Evolutionary conservation across 129 eudicot genomes (phyloP).

Genomic region (Lactuca saligna): DNA sequence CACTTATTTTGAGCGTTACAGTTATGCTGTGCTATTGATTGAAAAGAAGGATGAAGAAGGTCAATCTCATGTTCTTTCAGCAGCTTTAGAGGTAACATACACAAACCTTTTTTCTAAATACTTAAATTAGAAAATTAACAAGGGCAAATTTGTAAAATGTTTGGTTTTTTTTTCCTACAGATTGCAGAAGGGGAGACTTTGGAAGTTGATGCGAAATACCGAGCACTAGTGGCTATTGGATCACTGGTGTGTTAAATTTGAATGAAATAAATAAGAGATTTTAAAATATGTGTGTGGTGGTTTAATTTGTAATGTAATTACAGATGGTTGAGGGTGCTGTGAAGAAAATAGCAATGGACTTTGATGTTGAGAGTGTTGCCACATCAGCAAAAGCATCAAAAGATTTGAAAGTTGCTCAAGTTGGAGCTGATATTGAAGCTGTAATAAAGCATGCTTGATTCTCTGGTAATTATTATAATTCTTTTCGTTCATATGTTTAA

Average conservation of each 20-base stretch:
- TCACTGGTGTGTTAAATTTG: constrained; percentile 65
- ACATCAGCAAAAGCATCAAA: constrained; percentile 80
- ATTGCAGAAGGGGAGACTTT: constrained; percentile 77
- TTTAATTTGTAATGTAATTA: neutral
- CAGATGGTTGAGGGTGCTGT: constrained; percentile 91
- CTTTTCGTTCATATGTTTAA: neutral
- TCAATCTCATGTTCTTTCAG: constrained; percentile 94
- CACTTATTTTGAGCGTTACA: constrained; percentile 22
- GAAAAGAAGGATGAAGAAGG: constrained; percentile 94
- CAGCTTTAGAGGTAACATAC: constrained; percentile 78
- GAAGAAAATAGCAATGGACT: constrained; percentile 79
- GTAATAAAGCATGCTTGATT: constrained; percentile 47
- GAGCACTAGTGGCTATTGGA: constrained; percentile 94
- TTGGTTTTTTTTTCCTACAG: constrained; percentile 36
- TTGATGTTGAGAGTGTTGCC: constrained; percentile 74
- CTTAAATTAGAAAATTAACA: neutral
- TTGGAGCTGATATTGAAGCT: constrained; percentile 77
- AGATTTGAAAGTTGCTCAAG: constrained; percentile 81
- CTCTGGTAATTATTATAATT: constrained; percentile 11
- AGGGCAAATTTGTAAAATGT: neutral
- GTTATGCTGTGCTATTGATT: constrained; percentile 89
- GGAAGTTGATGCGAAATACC: constrained; percentile 75
- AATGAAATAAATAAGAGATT: neutral
- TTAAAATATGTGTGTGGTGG: no score
- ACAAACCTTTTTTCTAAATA: neutral